Evolutionary conservation across 108 stramenopile genomes (phyloP).

Genomic region (Stephanodiscus triporus): DNA sequence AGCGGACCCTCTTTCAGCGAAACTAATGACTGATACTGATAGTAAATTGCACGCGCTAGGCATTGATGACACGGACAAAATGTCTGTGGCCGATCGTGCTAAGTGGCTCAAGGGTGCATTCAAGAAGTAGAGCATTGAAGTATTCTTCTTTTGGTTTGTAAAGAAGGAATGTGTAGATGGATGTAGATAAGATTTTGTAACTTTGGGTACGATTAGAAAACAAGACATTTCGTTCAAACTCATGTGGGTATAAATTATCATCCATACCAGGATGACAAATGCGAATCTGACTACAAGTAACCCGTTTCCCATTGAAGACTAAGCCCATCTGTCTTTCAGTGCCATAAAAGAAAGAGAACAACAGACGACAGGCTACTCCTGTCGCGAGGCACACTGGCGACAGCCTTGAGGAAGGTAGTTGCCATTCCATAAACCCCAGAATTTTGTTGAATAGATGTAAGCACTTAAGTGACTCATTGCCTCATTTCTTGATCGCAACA

Average conservation of each 20-base stretch:
- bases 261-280: too few relatives aligned
- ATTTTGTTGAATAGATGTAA: too few relatives aligned
- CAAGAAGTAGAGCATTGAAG: constrained; percentile 3
- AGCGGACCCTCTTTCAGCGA: not conserved
- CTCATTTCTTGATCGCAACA: constrained; percentile 34
- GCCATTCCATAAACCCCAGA: too few relatives aligned
- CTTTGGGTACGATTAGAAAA: not conserved
- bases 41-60: not conserved
- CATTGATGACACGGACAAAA: not conserved
- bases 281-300: too few relatives aligned
- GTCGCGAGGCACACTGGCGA: too few relatives aligned
- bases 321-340: too few relatives aligned
- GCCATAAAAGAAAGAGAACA: too few relatives aligned
- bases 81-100: constrained; percentile 47
- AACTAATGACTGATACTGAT: not conserved
- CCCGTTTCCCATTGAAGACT: too few relatives aligned
- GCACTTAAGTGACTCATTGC: not conserved
- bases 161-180: not conserved
- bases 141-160: not conserved
- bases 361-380: too few relatives aligned
- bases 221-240: not conserved
- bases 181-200: not conserved
- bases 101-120: constrained; percentile 46
- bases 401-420: too few relatives aligned
- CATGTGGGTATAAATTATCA: too few relatives aligned